A percentile compares a stretch with the other conserved stretches of the same genome.
Conservation (phyloP, 2,329 filamentous ascomycete species). For the Pezicula carpinea region DNA sequence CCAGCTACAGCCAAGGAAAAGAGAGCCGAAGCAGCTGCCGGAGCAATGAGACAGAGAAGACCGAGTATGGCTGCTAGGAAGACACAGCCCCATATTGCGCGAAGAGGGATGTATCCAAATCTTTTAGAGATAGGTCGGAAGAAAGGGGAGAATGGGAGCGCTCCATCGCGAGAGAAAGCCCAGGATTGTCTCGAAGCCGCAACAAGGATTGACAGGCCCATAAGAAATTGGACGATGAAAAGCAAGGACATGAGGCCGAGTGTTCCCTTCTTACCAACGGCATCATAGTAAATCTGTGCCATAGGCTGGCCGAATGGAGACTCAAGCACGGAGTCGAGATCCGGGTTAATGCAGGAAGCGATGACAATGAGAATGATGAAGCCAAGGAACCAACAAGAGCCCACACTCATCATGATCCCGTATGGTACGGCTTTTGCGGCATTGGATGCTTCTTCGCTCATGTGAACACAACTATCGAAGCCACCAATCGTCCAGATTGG, state of each 20-base stretch:
- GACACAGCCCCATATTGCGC: constrained; percentile 50
- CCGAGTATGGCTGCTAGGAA: constrained; percentile 47
- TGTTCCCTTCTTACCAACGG: constrained; percentile 53
- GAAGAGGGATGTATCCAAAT: constrained; percentile 53
- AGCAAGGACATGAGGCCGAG: constrained; percentile 54
- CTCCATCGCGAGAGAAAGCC: constrained; percentile 60
- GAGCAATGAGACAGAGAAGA: constrained; percentile 52
- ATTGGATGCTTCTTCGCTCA: constrained; percentile 57
- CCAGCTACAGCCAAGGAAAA: constrained; percentile 56
- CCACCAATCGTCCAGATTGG: constrained; percentile 59
- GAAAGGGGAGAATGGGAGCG: constrained; percentile 53
- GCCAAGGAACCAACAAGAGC: constrained; percentile 50
- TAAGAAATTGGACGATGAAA: constrained; percentile 58
- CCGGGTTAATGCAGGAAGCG: constrained; percentile 49
- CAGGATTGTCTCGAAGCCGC: constrained; percentile 57
- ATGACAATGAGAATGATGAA: constrained; percentile 54
- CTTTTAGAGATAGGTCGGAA: constrained; percentile 47
- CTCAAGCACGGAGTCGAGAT: constrained; percentile 43
- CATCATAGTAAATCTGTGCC: constrained; percentile 54
- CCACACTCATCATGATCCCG: constrained; percentile 54
- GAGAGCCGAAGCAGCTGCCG: constrained; percentile 51
- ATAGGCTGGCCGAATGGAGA: constrained; percentile 51
- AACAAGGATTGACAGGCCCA: constrained; percentile 53
- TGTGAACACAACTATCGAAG: constrained; percentile 55
- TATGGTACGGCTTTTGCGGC: constrained; percentile 54